phyloP scores from a whole-genome alignment of 805 yeast species.

The Priceomyces melissophilus region DNA sequence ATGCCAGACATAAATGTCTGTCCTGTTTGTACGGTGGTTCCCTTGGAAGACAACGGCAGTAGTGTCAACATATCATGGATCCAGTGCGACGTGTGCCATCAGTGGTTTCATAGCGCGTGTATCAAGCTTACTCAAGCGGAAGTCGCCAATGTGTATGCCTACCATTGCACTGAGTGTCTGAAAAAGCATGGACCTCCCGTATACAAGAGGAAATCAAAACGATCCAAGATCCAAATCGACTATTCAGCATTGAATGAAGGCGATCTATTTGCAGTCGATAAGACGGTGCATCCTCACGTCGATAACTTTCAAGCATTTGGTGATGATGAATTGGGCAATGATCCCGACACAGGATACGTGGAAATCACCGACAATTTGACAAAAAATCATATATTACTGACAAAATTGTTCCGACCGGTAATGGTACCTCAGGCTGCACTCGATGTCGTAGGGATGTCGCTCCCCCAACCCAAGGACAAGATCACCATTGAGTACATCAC shows the following conservation, averaged over 20 bases:
- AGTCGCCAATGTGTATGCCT: conserved; percentile 39
- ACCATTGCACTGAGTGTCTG: conserved; percentile 54
- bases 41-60: conserved; percentile 11
- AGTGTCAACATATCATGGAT: conserved; percentile 41
- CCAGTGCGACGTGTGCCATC: conserved; percentile 51
- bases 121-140: conserved; percentile 30
- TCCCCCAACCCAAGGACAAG: conserved; percentile 42
- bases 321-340: conserved; percentile 10
- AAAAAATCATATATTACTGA: conserved; percentile 28
- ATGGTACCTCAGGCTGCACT: conserved; percentile 33
- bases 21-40: conserved; percentile 17
- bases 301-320: conserved; percentile 26
- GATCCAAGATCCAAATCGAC: conserved; percentile 58
- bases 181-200: conserved; percentile 42
- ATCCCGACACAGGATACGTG: conserved; percentile 14
- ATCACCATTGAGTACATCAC: conserved; percentile 57
- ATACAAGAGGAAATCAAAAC: conserved; percentile 48
- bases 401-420: conserved; percentile 43
- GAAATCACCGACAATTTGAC: conserved; percentile 32
- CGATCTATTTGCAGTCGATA: conserved; percentile 46
- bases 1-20: conserved; percentile 17
- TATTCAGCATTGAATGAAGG: conserved; percentile 80
- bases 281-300: conserved; percentile 53
- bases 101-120: conserved; percentile 57
- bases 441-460: conserved; percentile 41